These are phyloP conservation scores for Pyrrhoderma noxium DNA, from an alignment of 1,284 basidiomycete genomes.

Conservation along the genomic window DNA sequence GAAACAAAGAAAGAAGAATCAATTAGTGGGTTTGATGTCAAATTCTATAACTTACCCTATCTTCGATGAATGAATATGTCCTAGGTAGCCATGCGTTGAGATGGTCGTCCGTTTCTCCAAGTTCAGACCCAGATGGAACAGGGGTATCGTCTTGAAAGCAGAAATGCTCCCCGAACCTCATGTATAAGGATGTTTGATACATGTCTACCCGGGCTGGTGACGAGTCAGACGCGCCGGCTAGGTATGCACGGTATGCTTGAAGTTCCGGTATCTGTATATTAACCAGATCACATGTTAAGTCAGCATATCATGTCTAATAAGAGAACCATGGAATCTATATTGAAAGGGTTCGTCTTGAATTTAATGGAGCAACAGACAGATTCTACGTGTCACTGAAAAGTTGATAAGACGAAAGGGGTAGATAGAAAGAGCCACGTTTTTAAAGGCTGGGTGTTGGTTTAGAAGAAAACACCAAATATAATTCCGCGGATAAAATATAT, in stretches of 20 bases:
- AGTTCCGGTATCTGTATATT: slow-evolving; percentile 23
- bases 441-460: too few species aligned
- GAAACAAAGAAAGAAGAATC: slow-evolving; percentile 3
- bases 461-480: too few species aligned
- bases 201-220: slow-evolving; percentile 23
- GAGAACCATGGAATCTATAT: too few species aligned
- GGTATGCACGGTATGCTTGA: slow-evolving; percentile 22
- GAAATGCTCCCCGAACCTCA: slow-evolving; percentile 39
- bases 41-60: slow-evolving; percentile 26
- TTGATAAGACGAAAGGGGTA: too few species aligned
- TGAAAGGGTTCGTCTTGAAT: too few species aligned
- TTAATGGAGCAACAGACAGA: too few species aligned
- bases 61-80: slow-evolving; percentile 27
- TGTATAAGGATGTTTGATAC: slow-evolving; percentile 32
- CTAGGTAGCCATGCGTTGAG: slow-evolving; percentile 41
- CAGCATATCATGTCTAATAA: too few species aligned
- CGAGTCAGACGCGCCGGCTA: slow-evolving; percentile 22
- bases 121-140: slow-evolving; percentile 27
- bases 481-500: too few species aligned
- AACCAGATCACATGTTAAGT: neutral
- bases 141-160: slow-evolving; percentile 33
- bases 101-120: slow-evolving; percentile 33
- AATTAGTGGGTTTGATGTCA: too few species aligned
- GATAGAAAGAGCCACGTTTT: too few species aligned
- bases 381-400: too few species aligned